Evolutionary conservation across 371 early-diverging fungal genomes (phyloP).

Genomic region (Encephalitozoon cuniculi): DNA sequence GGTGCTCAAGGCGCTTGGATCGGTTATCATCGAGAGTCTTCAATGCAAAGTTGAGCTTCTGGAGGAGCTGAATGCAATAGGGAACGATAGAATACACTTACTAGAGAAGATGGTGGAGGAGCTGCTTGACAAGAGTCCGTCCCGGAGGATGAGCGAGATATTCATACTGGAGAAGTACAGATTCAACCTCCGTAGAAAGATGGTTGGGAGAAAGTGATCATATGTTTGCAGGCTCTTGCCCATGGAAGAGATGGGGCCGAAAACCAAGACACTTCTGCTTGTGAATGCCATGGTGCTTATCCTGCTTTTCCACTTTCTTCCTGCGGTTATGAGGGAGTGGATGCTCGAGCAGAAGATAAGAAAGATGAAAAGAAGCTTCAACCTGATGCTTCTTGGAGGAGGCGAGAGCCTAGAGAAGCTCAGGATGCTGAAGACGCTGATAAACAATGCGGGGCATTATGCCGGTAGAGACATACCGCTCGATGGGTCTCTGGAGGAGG

Average conservation of each 20-base stretch:
- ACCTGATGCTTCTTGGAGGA: background rate
- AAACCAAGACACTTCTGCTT: background rate
- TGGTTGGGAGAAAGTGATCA: background rate
- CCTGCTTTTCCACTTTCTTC: background rate
- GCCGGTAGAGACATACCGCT: background rate
- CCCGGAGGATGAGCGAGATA: constrained; percentile 28
- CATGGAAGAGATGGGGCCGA: background rate
- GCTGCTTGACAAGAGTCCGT: constrained; percentile 27
- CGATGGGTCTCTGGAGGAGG: background rate
- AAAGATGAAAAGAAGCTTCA: background rate
- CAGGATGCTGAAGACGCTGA: background rate
- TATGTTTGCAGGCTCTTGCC: background rate
- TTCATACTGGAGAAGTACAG: constrained; percentile 54
- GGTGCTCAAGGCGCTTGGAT: background rate
- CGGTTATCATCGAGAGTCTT: background rate
- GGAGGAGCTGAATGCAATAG: background rate
- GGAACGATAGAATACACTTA: constrained; percentile 30
- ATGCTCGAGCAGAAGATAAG: too few species aligned
- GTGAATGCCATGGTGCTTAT: background rate
- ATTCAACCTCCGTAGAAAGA: constrained; percentile 44
- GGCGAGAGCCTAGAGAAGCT: background rate
- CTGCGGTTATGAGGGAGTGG: background rate
- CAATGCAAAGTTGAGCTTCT: constrained; percentile 2
- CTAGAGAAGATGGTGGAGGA: constrained; percentile 41
- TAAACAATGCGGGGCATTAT: background rate